Conservation (phyloP, 2,329 filamentous ascomycete species). For the Sporothrix mexicana region DNA sequence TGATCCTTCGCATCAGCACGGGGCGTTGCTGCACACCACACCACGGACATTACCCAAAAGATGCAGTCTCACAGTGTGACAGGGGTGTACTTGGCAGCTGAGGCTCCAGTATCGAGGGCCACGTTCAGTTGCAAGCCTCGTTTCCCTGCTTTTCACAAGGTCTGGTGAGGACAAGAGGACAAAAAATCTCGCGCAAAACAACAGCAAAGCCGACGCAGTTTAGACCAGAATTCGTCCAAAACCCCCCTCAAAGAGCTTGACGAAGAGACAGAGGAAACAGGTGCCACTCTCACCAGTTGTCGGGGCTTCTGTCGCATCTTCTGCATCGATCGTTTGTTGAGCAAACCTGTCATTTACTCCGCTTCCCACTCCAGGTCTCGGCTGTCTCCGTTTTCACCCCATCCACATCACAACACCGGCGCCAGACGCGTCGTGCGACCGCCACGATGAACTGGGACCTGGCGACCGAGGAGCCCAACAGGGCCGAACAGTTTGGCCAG, state of each 20-base stretch:
- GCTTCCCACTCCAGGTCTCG: background rate
- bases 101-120: constrained; percentile 10
- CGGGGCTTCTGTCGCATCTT: background rate
- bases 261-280: too few species aligned
- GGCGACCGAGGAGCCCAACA: constrained; percentile 9
- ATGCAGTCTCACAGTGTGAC: constrained; percentile 19
- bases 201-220: too few species aligned
- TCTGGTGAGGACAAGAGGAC: background rate
- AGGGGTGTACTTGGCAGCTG: background rate
- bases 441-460: constrained; percentile 22
- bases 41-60: background rate
- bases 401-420: background rate
- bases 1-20: constrained; percentile 16
- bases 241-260: background rate
- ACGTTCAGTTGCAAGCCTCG: background rate
- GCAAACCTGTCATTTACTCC: background rate
- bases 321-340: constrained; percentile 1
- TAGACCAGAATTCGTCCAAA: background rate
- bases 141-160: constrained; percentile 4
- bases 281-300: too few species aligned
- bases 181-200: background rate
- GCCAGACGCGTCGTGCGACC: constrained; percentile 6
- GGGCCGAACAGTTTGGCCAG: constrained; percentile 13
- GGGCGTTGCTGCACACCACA: constrained; percentile 7
- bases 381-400: background rate